phyloP scores from a whole-genome alignment of 163 green algal genomes.

The Chlorella variabilis region DNA sequence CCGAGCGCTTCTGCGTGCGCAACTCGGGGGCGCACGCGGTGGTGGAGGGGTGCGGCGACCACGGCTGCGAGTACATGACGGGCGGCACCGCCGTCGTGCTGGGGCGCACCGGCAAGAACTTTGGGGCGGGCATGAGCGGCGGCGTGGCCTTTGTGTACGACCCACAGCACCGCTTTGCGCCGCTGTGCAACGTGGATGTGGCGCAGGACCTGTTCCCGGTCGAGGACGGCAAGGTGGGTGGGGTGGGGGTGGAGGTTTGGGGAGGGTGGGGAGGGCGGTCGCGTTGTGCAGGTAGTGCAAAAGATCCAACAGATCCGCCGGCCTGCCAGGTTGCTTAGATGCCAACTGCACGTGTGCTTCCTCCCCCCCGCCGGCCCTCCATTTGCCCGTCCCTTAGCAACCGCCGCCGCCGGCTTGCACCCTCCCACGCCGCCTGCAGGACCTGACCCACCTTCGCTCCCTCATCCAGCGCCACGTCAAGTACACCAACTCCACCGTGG shows the following conservation, averaged over 20 bases:
- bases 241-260: background rate
- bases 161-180: constrained; percentile 50
- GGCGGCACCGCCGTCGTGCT: constrained; percentile 87
- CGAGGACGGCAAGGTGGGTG: constrained; percentile 43
- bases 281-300: background rate
- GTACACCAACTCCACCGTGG: constrained; percentile 79
- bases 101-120: constrained; percentile 92
- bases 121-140: constrained; percentile 95
- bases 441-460: constrained; percentile 70
- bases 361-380: background rate
- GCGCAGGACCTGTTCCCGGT: constrained; percentile 68
- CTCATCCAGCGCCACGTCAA: constrained; percentile 88
- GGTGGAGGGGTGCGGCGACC: constrained; percentile 82
- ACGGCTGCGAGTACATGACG: constrained; percentile 98
- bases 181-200: constrained; percentile 74
- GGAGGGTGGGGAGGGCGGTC: background rate
- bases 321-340: too few species aligned
- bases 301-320: too few species aligned
- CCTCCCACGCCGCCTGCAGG: constrained; percentile 2
- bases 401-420: background rate
- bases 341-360: background rate
- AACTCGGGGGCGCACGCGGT: constrained; percentile 85
- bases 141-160: constrained; percentile 94
- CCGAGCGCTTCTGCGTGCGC: constrained; percentile 93
- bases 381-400: background rate